Base-by-base conservation (phyloP, 768 basidiomycete species). In the Phlegmacium glaucopus region DNA sequence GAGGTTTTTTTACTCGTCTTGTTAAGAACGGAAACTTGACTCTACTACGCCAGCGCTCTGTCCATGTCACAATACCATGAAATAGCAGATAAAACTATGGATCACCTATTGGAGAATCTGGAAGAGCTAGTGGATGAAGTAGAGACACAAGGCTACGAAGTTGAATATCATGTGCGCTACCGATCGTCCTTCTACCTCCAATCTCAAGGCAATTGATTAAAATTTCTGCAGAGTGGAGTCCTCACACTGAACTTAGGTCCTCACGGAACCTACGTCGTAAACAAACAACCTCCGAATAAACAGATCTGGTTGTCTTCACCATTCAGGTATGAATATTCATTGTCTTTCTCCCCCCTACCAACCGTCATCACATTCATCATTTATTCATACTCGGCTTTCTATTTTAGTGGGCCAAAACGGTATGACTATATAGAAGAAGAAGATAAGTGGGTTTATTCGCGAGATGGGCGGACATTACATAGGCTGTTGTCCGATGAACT, bases 221-320 rank as follows among this genome's bases (percentile, higher is more conserved):
- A 8, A 16, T 35, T 38, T 39, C 13, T 36, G 4, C 63, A 95
- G 94, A 84, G 86, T 58, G 94, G 94, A n/a, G 94, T 96, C 26
- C 64, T 96, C 28, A 96, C 93, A 1, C 78, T 95, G 37, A 74
- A 72, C 41, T 73, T 94, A 12, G 92, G 85, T 26, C 69, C 75
- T 34, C 70, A 83, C 46, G 92, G 91, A 11, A 95, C 89, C 9
- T 96, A 95, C 68, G 94, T 95, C 25, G 85, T 96, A 68, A 96
- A 96, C 69, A 96, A 95, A 72, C 94, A 96, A 62, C 94, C 94
- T 9, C 94, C 94, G 6, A 96, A 96, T 63, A 92, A 92, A 69
- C 94, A 96, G 62, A 95, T 96, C 56, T 96, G 94, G 94, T 74
- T 96, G 15, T 94, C 91, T 4, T 92, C 89, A 8, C 94, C 94